Evolutionary conservation across 169 alveolate species (phyloP), one percentile per base, ranked within the genome.

Genomic region (Plasmodium malariae): DNA sequence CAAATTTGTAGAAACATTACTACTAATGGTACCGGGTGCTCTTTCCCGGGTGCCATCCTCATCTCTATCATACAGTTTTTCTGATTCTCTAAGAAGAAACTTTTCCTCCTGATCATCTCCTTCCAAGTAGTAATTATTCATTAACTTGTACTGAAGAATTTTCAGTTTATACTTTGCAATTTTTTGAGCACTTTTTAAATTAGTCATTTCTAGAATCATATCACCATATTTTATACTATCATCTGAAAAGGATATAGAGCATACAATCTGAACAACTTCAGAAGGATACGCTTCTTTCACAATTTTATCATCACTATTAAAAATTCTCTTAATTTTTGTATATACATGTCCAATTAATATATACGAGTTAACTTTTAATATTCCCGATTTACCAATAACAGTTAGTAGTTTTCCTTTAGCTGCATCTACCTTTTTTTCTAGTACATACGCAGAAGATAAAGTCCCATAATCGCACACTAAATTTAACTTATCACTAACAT

Each of bases 401-500:
- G 93, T 92, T 45, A 94, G 37, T 26, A 89, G 60, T 30, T 87
- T 90, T 0, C 96, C 96, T 49, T 88, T 83, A 6, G 93, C 54
- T 5, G 93, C 88, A 57, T 93, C 87, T 3, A 86, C 80, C 30
- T 62, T 88, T 24, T 94, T 94, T 80, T 94, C 96, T 73, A 92
- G 88, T 28, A 94, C 67, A 83, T 92, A 94, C 2, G 95, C 96
- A 19, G 89, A 83, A 36, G 93, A 93, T 4, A 88, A 67, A 45
- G 74, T 51, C 11, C 89, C 88, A 76, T 72, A 72, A 54, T 93
- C 95, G 1, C 73, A 96, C 87, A 80, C 59, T 43, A 94, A 68
- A 72, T 96, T 95, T 88, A 95, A 49, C 12, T 88, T 74, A 69
- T 95, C 95, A 24, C 94, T 94, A 59, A 94, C 36, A 21, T 93